Conservation (phyloP, 257 asterid species). For the Penstemon barbatus region DNA sequence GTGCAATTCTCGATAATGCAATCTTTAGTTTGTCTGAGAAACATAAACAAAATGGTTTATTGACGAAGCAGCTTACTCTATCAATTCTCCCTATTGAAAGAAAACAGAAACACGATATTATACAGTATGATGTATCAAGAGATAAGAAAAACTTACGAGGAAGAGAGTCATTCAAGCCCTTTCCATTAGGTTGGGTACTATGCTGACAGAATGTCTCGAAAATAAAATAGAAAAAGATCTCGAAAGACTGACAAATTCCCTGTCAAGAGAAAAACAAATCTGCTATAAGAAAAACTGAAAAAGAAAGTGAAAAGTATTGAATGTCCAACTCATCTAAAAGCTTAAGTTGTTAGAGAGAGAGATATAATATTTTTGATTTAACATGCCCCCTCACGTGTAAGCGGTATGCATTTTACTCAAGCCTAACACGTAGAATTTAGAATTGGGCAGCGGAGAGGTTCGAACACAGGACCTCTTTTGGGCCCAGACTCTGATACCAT, state of each 20-base stretch:
- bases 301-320: not conserved
- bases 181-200: conserved; percentile 60
- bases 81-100: conserved; percentile 6
- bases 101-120: conserved; percentile 14
- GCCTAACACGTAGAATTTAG: too few species aligned
- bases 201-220: conserved; percentile 76
- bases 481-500: too few species aligned
- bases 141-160: conserved; percentile 61
- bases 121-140: conserved; percentile 16
- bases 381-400: too few species aligned
- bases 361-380: too few species aligned
- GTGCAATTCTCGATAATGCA: conserved; percentile 79
- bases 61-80: conserved; percentile 28
- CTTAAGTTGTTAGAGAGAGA: not conserved
- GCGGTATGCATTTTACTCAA: too few species aligned
- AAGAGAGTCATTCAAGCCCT: conserved; percentile 48
- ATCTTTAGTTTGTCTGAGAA: conserved; percentile 79
- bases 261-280: conserved; percentile 39
- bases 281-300: conserved; percentile 7
- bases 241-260: conserved; percentile 95
- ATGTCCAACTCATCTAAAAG: too few species aligned
- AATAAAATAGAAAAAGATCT: conserved; percentile 81
- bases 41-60: conserved; percentile 34
- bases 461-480: too few species aligned
- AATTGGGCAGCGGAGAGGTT: too few species aligned